phyloP scores from a whole-genome alignment of 805 yeast species.

The Nakazawaea holstii region DNA sequence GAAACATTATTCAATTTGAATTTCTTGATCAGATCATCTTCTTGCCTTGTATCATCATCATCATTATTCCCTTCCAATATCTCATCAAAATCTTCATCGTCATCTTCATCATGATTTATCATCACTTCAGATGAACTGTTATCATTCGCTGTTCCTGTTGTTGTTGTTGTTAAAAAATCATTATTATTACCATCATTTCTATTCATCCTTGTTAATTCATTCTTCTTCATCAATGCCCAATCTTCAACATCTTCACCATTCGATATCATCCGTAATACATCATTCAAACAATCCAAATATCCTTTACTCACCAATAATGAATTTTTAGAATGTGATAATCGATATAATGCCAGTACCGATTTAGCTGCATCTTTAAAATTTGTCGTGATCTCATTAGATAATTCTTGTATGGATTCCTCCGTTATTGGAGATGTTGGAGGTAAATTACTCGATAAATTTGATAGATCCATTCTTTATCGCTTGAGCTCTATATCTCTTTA shows the following conservation, averaged over 20 bases:
- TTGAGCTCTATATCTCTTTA: no score
- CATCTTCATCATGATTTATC: slow-evolving; percentile 24
- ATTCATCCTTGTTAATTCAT: slow-evolving; percentile 27
- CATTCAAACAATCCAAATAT: slow-evolving; percentile 57
- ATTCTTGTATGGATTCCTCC: slow-evolving; percentile 39
- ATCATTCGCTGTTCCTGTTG: not conserved
- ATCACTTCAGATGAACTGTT: not conserved
- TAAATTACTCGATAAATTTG: slow-evolving; percentile 49
- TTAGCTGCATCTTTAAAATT: slow-evolving; percentile 71
- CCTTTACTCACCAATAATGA: slow-evolving; percentile 48
- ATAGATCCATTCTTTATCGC: slow-evolving; percentile 54
- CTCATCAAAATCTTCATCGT: slow-evolving; percentile 31
- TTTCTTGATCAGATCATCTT: slow-evolving; percentile 10
- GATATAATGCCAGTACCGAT: slow-evolving; percentile 61
- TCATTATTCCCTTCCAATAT: not conserved
- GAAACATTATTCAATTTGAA: slow-evolving; percentile 13
- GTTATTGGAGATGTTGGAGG: slow-evolving; percentile 48
- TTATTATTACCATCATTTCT: slow-evolving; percentile 5
- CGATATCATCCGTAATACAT: slow-evolving; percentile 37
- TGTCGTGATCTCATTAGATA: slow-evolving; percentile 48
- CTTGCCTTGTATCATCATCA: not conserved
- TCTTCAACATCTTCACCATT: slow-evolving; percentile 42
- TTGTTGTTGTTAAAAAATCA: not conserved
- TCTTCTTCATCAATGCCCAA: slow-evolving; percentile 44
- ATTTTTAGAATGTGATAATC: slow-evolving; percentile 51